These are phyloP conservation scores for Aegilops speltoides DNA, from an alignment of 176 grass and related monocot genomes.

Conservation along the genomic window DNA sequence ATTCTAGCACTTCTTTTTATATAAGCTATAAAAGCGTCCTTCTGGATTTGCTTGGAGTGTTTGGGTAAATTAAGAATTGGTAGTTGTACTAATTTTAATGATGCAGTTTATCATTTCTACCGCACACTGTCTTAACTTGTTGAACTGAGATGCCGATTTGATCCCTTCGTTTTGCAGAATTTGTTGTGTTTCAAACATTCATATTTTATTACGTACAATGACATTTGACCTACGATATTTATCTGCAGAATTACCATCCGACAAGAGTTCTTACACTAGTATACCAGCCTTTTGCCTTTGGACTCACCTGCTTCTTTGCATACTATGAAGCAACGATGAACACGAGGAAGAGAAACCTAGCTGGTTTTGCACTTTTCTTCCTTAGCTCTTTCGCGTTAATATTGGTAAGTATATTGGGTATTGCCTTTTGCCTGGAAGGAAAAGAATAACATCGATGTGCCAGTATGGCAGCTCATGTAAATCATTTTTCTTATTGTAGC, in stretches of 20 bases:
- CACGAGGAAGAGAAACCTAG: slow-evolving; percentile 59
- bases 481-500: slow-evolving; percentile 41
- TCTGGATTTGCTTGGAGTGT: neutral
- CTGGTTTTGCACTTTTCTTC: slow-evolving; percentile 71
- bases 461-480: slow-evolving; percentile 10
- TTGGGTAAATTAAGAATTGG: neutral
- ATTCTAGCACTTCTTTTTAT: neutral
- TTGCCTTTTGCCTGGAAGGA: neutral
- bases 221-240: neutral
- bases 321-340: slow-evolving; percentile 73
- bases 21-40: neutral
- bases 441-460: neutral
- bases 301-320: slow-evolving; percentile 56
- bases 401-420: slow-evolving; percentile 43
- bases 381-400: slow-evolving; percentile 64
- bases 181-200: neutral
- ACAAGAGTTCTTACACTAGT: slow-evolving; percentile 60
- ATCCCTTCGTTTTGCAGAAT: neutral
- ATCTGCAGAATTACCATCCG: slow-evolving; percentile 57
- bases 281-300: slow-evolving; percentile 81
- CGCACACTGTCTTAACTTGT: neutral
- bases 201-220: neutral
- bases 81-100: neutral
- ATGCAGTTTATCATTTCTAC: neutral
- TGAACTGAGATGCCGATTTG: neutral